A percentile compares a stretch with the other conserved stretches of the same genome.
Evolutionary conservation across 768 basidiomycete species (phyloP).

Genomic region (Baorangia bicolor): DNA sequence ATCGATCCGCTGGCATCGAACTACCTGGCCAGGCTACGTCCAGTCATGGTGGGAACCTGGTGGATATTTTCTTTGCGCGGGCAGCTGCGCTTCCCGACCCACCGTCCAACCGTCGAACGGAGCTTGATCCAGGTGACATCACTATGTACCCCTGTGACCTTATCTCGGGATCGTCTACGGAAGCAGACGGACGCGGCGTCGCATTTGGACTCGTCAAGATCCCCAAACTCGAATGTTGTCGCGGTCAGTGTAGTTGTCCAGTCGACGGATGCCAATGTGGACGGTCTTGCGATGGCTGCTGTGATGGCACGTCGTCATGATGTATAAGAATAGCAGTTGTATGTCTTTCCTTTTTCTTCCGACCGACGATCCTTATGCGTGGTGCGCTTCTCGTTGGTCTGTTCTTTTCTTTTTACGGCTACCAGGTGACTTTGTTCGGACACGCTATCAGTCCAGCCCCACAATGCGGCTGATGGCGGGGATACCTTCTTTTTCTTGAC

Average conservation of each 20-base stretch:
- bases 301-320: conserved; percentile 20
- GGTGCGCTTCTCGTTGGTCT: background rate
- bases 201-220: conserved; percentile 53
- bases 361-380: background rate
- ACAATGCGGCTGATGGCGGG: background rate
- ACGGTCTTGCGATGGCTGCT: conserved; percentile 55
- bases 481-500: background rate
- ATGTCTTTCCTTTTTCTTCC: background rate
- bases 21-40: conserved; percentile 35
- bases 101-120: conserved; percentile 42
- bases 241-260: conserved; percentile 59
- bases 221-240: conserved; percentile 69
- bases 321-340: background rate
- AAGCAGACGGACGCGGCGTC: conserved; percentile 39
- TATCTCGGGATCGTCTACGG: conserved; percentile 33
- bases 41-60: conserved; percentile 31
- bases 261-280: conserved; percentile 54
- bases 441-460: background rate
- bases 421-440: background rate
- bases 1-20: conserved; percentile 44
- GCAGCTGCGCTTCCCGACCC: conserved; percentile 70
- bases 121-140: conserved; percentile 51
- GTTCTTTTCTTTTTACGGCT: background rate
- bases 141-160: conserved; percentile 43
- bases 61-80: conserved; percentile 65